Base-by-base conservation (phyloP, 192 early-diverging fungal species). In the Backusella australiensis region DNA sequence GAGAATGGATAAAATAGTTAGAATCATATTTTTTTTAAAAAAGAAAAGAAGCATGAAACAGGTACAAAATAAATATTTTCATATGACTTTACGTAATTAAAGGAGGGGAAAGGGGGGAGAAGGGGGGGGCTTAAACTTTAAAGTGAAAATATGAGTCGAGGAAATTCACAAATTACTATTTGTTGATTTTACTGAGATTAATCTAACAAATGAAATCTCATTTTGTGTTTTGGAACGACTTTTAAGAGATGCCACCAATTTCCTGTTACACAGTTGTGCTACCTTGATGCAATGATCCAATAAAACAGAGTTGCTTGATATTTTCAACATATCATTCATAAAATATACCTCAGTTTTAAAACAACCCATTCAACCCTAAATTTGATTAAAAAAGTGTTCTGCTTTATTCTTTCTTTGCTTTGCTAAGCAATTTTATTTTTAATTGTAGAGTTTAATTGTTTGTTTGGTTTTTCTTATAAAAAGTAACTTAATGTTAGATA, bases 261-360 rank as follows among this genome's bases (percentile, higher is more conserved):
- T 26, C 26, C 26, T 14, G 56, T 63, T 63, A 63, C 56, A 63
- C 56, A 26, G 0, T 0, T 26, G 56, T 63, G 4, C 12, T 26
- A 63, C 56, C 23, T 29, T 63, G 56, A 63, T 63, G 56, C 56
- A 63, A 63, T 63, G 56, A 63, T 63, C 56, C 56, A 63, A 63
- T 63, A 63, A 63, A 63, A 63, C 26, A 63, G 56, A 11, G 23
- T 26, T 63, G 23, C 11, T 63, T 63, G 56, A 63, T 63, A 63
- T 63, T 63, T 63, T 29, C 8, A 26, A 23, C 21, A 26, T 7
- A 23, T 63, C 7, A 12, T 14, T 11, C 26, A 26, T 63, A 63
- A 63, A 63, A 63, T 63, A 63, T 63, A 63, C 56, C 56, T 29
- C 26, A 9, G 23, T 63, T 63, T 63, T 29, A 26, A 63, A 63